These are phyloP conservation scores for Ophiostoma sp. DNA, from an alignment of 2,329 filamentous ascomycete species.

Conservation along the genomic window DNA sequence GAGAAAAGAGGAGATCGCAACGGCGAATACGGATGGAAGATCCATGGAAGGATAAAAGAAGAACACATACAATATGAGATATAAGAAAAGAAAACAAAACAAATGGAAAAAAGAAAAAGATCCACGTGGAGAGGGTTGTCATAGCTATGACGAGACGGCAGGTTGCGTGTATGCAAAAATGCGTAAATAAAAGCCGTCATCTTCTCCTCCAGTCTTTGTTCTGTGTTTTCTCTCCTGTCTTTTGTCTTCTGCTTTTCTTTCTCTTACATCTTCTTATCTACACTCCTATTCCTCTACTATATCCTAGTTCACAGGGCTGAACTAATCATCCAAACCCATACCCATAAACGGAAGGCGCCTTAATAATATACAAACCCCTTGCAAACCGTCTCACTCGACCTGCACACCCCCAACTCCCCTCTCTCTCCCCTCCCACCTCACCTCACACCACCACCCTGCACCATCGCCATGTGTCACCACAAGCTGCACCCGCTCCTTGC, in stretches of 20 bases:
- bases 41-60: background rate
- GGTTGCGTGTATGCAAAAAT: background rate
- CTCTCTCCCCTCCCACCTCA: background rate
- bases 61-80: background rate
- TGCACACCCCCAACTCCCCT: background rate
- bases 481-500: constrained; percentile 54
- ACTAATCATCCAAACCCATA: background rate
- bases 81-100: background rate
- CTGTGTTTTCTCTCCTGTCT: constrained; percentile 3
- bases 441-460: constrained; percentile 6
- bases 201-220: background rate
- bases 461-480: constrained; percentile 49
- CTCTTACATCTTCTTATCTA: background rate
- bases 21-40: background rate
- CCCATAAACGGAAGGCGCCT: background rate
- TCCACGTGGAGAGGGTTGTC: background rate
- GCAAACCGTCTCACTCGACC: constrained; percentile 1
- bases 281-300: background rate
- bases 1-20: background rate
- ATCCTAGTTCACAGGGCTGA: background rate
- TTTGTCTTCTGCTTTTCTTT: background rate
- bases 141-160: constrained; percentile 6
- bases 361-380: background rate
- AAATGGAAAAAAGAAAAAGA: constrained; percentile 8
- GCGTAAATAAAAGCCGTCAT: background rate